Percentiles rank a stretch among this genome's conserved stretches.
These are phyloP conservation scores for Macrophomina phaseolina DNA, from an alignment of 2,329 filamentous ascomycete genomes.

Conservation along the genomic window DNA sequence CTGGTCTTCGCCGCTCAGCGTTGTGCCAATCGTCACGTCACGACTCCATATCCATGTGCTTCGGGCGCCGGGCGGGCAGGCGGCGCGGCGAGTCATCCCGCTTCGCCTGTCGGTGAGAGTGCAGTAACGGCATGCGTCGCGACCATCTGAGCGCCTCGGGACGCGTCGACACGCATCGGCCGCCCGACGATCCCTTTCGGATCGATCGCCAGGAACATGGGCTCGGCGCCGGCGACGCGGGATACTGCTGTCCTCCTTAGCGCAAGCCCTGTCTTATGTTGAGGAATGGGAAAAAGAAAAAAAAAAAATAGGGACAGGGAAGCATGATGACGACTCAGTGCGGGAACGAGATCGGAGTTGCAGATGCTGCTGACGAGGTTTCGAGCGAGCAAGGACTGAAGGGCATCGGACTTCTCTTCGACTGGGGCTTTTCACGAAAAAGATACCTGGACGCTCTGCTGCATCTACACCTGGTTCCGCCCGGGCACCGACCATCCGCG, in stretches of 20 bases:
- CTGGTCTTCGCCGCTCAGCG: not conserved
- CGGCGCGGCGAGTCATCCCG: too few species aligned
- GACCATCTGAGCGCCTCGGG: not conserved
- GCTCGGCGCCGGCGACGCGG: not conserved
- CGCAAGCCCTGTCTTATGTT: not conserved
- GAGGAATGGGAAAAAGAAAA: not conserved
- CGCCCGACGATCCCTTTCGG: slow-evolving; percentile 9
- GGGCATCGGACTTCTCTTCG: slow-evolving; percentile 3
- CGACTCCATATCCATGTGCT: not conserved
- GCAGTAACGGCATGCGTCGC: not conserved
- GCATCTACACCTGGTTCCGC: not conserved
- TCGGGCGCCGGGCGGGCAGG: not conserved
- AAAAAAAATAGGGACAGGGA: not conserved
- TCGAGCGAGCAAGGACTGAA: not conserved
- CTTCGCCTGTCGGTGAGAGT: not conserved
- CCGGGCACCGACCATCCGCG: not conserved
- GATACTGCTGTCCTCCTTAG: too few species aligned
- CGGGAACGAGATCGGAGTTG: not conserved
- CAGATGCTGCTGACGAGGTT: not conserved
- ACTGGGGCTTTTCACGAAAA: not conserved
- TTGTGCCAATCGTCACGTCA: not conserved
- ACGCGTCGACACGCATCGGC: slow-evolving; percentile 2
- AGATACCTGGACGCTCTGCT: not conserved
- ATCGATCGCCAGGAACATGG: slow-evolving; percentile 17
- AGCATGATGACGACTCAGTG: not conserved